These are phyloP conservation scores for Moesziomyces parantarcticus DNA, from an alignment of 1,284 basidiomycete genomes.

Conservation along the genomic window DNA sequence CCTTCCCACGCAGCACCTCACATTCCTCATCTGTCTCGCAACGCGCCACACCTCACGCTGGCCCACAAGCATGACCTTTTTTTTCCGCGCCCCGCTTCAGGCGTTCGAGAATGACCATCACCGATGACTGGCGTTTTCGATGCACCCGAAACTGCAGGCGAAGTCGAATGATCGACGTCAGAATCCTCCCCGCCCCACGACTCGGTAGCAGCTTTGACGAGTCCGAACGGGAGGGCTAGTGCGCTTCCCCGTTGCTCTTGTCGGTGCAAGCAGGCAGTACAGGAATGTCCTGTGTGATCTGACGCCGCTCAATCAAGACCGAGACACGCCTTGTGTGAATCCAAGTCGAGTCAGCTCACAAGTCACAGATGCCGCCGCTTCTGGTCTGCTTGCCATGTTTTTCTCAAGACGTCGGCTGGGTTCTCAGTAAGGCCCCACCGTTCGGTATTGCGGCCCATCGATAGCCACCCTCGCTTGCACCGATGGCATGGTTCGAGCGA, in stretches of 20 bases:
- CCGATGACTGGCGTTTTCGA: background rate
- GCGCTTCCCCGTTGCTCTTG: too few relatives aligned
- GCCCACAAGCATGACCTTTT: background rate
- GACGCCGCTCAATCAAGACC: background rate
- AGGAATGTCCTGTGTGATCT: background rate
- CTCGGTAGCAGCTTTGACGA: background rate
- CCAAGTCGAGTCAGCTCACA: background rate
- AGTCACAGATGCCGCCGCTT: background rate
- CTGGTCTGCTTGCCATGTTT: background rate
- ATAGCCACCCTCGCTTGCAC: too few relatives aligned
- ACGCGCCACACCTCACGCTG: too few relatives aligned
- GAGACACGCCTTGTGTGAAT: background rate
- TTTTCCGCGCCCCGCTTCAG: background rate
- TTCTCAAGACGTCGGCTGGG: too few relatives aligned
- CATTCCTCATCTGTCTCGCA: slow-evolving; percentile 17
- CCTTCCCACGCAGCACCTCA: slow-evolving; percentile 18
- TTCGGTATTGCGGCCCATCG: too few relatives aligned
- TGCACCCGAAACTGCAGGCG: background rate
- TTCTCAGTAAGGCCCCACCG: too few relatives aligned
- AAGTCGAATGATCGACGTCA: background rate
- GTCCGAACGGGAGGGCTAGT: too few relatives aligned
- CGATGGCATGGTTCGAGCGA: too few relatives aligned
- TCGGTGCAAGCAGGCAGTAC: background rate
- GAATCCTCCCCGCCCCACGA: background rate
- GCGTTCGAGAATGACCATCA: background rate